Base-by-base conservation (phyloP, 345 rosid species). In the Citrus medica region DNA sequence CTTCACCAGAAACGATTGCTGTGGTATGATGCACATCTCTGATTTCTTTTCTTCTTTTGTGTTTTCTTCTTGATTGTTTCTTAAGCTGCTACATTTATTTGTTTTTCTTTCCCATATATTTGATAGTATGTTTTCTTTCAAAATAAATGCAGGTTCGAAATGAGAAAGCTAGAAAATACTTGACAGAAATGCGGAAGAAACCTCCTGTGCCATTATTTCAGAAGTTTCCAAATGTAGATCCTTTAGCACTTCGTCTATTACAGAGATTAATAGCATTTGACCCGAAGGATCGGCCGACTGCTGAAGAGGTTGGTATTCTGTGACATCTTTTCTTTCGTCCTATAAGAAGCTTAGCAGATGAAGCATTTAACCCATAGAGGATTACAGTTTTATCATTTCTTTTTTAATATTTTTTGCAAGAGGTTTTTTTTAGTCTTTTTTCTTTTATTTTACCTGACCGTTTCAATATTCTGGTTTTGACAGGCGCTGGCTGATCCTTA, bases 401-500 rank as follows among this genome's bases (percentile, higher is more conserved):
- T 14, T 46, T 25, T 10, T 9, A 28, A 28, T 59, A 7, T 79
- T 32, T 32, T 32, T 32, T 32, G 33, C 33, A 32, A 32, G 4
- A 32, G 33, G 33, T 32, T 32, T 32, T 32, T 32, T 68, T 19
- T 67, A 48, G 56, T 69, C 76, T 59, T 69, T 17, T 58, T 24
- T n/a, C 55, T 64, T 64, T 55, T 4, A 53, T 25, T 38, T 14
- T 51, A 42, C 28, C 35, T n/a, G 33, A 58, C 13, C 48, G 32
- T 81, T 2, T 32, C 83, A 62, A 73, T 3, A 27, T 9, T 76
- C 55, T 61, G 67, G 77, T 14, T 76, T 76, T 66, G 27, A 67
- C 76, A 96, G 98, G 98, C 99, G 60, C 77, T 97, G 80, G 88
- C 94, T 37, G 99, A 97, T 86, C 99, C 98, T 72, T 97, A 97